Evolutionary conservation across 2,329 filamentous ascomycete genomes (phyloP).

Genomic region (Eurotiales sp.): DNA sequence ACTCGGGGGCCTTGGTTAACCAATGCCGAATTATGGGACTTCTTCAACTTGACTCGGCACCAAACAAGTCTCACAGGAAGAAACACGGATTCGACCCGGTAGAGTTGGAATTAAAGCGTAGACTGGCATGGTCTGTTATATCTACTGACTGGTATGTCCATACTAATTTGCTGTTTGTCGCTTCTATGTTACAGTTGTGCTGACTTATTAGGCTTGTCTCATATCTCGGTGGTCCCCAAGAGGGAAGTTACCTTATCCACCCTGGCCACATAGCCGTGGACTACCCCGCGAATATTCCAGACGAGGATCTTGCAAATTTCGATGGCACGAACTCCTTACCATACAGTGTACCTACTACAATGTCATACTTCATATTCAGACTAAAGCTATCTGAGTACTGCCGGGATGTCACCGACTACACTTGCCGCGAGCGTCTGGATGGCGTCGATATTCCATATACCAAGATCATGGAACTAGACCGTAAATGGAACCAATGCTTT

Average conservation of each 20-base stretch:
- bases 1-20: constrained; percentile 22
- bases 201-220: constrained; percentile 31
- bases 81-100: constrained; percentile 19
- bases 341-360: constrained; percentile 37
- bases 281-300: constrained; percentile 41
- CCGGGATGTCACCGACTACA: constrained; percentile 38
- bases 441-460: constrained; percentile 30
- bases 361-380: constrained; percentile 45
- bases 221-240: constrained; percentile 41
- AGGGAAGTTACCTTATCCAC: constrained; percentile 43
- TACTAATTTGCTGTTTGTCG: too few species aligned
- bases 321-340: constrained; percentile 23
- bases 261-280: constrained; percentile 41
- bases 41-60: constrained; percentile 32
- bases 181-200: neutral
- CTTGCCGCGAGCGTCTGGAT: constrained; percentile 23
- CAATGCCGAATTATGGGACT: constrained; percentile 34
- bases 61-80: constrained; percentile 17
- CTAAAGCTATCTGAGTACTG: constrained; percentile 40
- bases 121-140: constrained; percentile 43
- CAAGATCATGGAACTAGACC: constrained; percentile 37
- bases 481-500: constrained; percentile 29
- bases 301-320: constrained; percentile 31
- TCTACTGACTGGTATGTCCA: constrained; percentile 43
- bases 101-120: constrained; percentile 36